Evolutionary conservation across 495 filamentous ascomycete genomes (phyloP), one percentile per base, ranked within the genome.

Genomic region (Daldinia decipiens): DNA sequence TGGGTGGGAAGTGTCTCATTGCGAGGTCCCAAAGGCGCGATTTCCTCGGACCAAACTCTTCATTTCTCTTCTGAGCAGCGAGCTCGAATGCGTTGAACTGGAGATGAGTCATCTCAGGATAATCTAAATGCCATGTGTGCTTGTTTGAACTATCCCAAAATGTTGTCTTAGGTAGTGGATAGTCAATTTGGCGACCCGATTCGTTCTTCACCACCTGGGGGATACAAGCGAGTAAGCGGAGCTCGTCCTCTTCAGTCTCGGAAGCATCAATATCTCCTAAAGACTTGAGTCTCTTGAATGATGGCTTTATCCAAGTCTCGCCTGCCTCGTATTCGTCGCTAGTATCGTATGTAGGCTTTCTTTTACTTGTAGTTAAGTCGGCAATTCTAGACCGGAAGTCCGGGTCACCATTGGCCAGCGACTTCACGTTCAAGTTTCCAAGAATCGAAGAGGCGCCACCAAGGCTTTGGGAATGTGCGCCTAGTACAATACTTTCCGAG

Each of bases 31-130:
- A 85, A 15, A 85, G 71, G 0, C 76, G 77, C 1, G 79, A 77
- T 60, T 82, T 81, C 0, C 75, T 77, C 4, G 80, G 81, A 1
- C 71, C 68, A 55, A 87, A 87, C 47, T 80, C 72, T 66, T 88
- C 85, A 0, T 76, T 77, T 58, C 83, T 77, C 7, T 71, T 72
- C 31, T 74, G 50, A 1, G 84, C 83, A 17, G 79, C 82, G 5
- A 64, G 34, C 57, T 80, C 73, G 68, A 84, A 86, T 0, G 79
- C 82, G 26, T 80, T 76, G 19, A 79, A 80, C 38, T 88, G 83
- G 11, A 83, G 78, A 63, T 80, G 77, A 2, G 80, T 84, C 85
- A 88, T 88, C 62, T 83, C 81, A 2, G 86, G 86, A 63, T 88
- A 88, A 34, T 79, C 63, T 15, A 85, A 72, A 62, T 88, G 85